These are phyloP conservation scores for Salix purpurea DNA, from an alignment of 345 rosid species.

Conservation along the genomic window DNA sequence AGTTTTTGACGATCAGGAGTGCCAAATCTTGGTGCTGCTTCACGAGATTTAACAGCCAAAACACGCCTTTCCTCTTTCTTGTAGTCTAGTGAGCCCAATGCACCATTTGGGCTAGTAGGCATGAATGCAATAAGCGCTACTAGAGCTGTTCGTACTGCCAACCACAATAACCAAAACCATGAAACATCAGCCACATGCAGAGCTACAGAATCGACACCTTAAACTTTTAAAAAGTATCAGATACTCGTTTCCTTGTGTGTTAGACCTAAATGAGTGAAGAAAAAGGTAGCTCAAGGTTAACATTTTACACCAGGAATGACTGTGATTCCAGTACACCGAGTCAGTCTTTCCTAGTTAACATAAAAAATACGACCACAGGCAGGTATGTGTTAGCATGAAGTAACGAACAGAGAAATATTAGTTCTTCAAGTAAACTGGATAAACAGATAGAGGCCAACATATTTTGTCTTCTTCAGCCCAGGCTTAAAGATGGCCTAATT, in stretches of 20 bases:
- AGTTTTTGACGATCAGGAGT: slow-evolving; percentile 78
- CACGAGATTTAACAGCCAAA: slow-evolving; percentile 89
- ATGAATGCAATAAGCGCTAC: slow-evolving; percentile 94
- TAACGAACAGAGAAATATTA: not conserved
- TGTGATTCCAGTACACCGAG: not conserved
- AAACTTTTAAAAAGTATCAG: not conserved
- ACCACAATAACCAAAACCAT: not conserved
- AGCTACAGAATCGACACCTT: not conserved
- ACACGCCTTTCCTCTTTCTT: slow-evolving; percentile 77
- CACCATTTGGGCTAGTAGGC: slow-evolving; percentile 94
- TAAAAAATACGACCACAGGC: not conserved
- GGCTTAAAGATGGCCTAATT: not conserved
- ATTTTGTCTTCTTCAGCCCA: not conserved
- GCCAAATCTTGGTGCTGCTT: slow-evolving; percentile 69
- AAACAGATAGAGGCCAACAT: not conserved
- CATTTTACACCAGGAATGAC: not conserved
- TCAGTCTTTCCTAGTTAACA: not conserved
- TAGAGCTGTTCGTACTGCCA: slow-evolving; percentile 89
- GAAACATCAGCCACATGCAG: slow-evolving; percentile 8
- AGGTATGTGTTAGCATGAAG: not conserved
- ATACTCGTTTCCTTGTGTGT: not conserved
- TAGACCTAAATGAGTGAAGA: not conserved
- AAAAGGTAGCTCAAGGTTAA: not conserved
- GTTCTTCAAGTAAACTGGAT: not conserved
- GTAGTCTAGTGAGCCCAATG: slow-evolving; percentile 88